Conservation (phyloP, 2,329 filamentous ascomycete species). For the Alternaria arborescens region DNA sequence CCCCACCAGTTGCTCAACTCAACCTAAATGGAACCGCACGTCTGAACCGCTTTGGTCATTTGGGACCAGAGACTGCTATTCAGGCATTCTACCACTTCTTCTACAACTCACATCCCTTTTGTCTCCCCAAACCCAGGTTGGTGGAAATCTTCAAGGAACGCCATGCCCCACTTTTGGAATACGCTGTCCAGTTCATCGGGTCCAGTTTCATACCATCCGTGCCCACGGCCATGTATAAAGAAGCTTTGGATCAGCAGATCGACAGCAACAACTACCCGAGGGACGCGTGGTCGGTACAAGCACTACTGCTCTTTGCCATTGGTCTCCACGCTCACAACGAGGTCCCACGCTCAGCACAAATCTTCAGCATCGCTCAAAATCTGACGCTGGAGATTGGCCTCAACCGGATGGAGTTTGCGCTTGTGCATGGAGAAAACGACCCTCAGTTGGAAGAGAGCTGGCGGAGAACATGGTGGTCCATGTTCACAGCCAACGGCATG, state of each 20-base stretch:
- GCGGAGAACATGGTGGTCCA: slow-evolving; percentile 89
- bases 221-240: slow-evolving; percentile 56
- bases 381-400: slow-evolving; percentile 80
- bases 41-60: slow-evolving; percentile 38
- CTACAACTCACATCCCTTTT: slow-evolving; percentile 63
- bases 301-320: slow-evolving; percentile 78
- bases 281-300: slow-evolving; percentile 72
- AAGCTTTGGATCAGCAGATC: slow-evolving; percentile 45
- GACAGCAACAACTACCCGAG: slow-evolving; percentile 41
- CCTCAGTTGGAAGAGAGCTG: slow-evolving; percentile 80
- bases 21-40: slow-evolving; percentile 46
- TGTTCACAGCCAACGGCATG: slow-evolving; percentile 84
- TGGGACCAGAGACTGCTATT: slow-evolving; percentile 41
- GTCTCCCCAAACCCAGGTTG: slow-evolving; percentile 59
- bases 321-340: slow-evolving; percentile 80
- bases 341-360: slow-evolving; percentile 71
- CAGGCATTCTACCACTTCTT: slow-evolving; percentile 60
- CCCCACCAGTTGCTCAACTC: slow-evolving; percentile 37
- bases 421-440: slow-evolving; percentile 69
- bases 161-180: slow-evolving; percentile 56
- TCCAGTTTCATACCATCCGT: slow-evolving; percentile 61
- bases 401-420: slow-evolving; percentile 73
- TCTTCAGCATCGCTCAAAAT: slow-evolving; percentile 73
- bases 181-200: slow-evolving; percentile 66
- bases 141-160: slow-evolving; percentile 53